Conservation (phyloP, 2,329 filamentous ascomycete species). For the Claviceps pusilla region DNA sequence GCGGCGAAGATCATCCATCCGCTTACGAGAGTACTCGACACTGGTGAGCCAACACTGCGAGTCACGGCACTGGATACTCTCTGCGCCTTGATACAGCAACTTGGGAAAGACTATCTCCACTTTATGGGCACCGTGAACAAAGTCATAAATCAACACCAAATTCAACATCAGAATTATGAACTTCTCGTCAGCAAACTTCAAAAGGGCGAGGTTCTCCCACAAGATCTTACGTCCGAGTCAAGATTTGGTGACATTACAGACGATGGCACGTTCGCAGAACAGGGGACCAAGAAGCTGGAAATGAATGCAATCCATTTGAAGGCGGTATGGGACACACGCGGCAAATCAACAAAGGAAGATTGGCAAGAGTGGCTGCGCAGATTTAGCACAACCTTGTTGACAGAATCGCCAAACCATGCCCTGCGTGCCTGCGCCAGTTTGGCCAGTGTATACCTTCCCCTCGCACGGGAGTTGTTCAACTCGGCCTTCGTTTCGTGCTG, state of each 20-base stretch:
- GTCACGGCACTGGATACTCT: conserved; percentile 82
- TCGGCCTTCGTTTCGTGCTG: conserved; percentile 98
- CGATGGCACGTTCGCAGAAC: conserved; percentile 68
- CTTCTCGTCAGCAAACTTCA: conserved; percentile 83
- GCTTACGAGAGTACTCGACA: conserved; percentile 64
- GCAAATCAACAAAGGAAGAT: conserved; percentile 94
- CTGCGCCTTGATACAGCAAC: conserved; percentile 86
- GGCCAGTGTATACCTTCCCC: conserved; percentile 77
- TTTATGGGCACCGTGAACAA: conserved; percentile 93
- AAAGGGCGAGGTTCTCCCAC: conserved; percentile 86
- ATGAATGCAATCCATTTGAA: conserved; percentile 97
- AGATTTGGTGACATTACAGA: conserved; percentile 64
- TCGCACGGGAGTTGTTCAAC: conserved; percentile 92
- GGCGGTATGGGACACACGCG: conserved; percentile 89
- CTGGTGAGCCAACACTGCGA: conserved; percentile 57
- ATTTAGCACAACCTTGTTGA: conserved; percentile 87
- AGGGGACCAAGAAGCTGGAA: conserved; percentile 82
- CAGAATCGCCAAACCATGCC: conserved; percentile 91
- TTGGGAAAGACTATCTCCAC: conserved; percentile 87
- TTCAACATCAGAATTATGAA: conserved; percentile 83
- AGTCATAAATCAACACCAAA: conserved; percentile 60
- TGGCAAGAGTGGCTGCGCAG: conserved; percentile 98
- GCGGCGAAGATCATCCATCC: conserved; percentile 94
- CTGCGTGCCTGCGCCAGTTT: conserved; percentile 83
- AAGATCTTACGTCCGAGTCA: conserved; percentile 79